Base-by-base conservation (phyloP, 2,329 filamentous ascomycete species). In the Aspergillus novoparasiticus region DNA sequence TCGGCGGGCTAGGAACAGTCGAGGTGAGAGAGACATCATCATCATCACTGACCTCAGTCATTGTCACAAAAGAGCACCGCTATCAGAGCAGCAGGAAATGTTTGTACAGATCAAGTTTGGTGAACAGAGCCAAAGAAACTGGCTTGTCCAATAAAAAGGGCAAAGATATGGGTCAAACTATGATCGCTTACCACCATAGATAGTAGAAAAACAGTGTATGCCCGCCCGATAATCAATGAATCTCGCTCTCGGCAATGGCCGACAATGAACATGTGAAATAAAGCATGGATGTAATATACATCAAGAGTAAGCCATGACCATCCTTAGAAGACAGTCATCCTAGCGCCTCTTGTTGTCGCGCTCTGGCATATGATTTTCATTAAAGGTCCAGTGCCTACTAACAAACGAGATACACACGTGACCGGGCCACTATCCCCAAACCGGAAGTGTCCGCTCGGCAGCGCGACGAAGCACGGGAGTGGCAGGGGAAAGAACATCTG, bases 21-120 rank as follows among this genome's bases (percentile, higher is more conserved):
- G 87, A 90, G 0, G 82, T 85, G 48, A 87, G 62, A 1, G 87
- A 89, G 45, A 89, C 83, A 28, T 41, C 39, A 41, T 76, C 81
- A 57, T 86, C 82, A 36, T 84, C 82, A 54, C 75, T 74, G 5
- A 67, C 69, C 36, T 66, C 58, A 11, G 36, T 30, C 67, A 69
- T 68, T 19, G 51, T 55, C 57, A 50, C 56, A n/a, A 39, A 45
- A 32, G 19, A 34, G 23, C 36, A 51, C 23, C 36, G 16, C 39
- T 51, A 19, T n/a, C 23, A 30, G 16, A 51, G 26, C 26, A 51
- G 28, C 48, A 26, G 51, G 23, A 28, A 23, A 19, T 28, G 1
- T 9, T 28, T 6, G 14, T 6, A 23, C 12, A 14, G 23, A 26
- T 48, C 23, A 14, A 23, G 10, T 10, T 30, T 28, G 14, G 19